These are phyloP conservation scores for Blastomyces gilchristii DNA, from an alignment of 2,329 filamentous ascomycete genomes.

Conservation along the genomic window DNA sequence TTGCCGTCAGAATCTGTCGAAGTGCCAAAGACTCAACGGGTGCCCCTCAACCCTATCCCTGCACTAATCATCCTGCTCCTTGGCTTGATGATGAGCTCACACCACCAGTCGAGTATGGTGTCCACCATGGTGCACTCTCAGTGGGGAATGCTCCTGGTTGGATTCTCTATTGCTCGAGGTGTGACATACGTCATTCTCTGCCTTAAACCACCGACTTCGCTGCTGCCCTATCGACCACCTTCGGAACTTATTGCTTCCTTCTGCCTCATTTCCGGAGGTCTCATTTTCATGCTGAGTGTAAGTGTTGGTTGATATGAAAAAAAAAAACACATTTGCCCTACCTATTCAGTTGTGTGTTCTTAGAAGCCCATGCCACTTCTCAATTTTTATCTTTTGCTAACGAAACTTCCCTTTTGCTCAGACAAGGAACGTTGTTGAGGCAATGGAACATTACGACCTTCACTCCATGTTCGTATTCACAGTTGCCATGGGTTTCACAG, in stretches of 20 bases:
- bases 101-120: slow-evolving; percentile 72
- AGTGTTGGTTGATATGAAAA: slow-evolving; percentile 30
- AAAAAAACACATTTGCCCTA: background rate
- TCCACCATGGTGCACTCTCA: slow-evolving; percentile 89
- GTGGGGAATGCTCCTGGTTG: slow-evolving; percentile 78
- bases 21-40: slow-evolving; percentile 56
- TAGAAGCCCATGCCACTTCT: no score
- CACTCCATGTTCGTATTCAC: slow-evolving; percentile 94
- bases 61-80: slow-evolving; percentile 76
- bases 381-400: background rate
- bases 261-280: slow-evolving; percentile 73
- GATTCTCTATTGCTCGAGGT: slow-evolving; percentile 65
- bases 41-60: slow-evolving; percentile 81
- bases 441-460: slow-evolving; percentile 66
- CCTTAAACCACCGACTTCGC: slow-evolving; percentile 67
- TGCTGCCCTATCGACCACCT: slow-evolving; percentile 72
- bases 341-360: no score
- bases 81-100: slow-evolving; percentile 90
- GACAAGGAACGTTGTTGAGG: slow-evolving; percentile 63
- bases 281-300: slow-evolving; percentile 87
- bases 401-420: slow-evolving; percentile 26
- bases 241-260: slow-evolving; percentile 83
- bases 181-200: slow-evolving; percentile 73
- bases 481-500: slow-evolving; percentile 71
- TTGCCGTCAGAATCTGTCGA: slow-evolving; percentile 36